Evolutionary conservation across 345 rosid species (phyloP), one percentile per base, ranked within the genome.

Genomic region (Bruguiera gymnorhiza): DNA sequence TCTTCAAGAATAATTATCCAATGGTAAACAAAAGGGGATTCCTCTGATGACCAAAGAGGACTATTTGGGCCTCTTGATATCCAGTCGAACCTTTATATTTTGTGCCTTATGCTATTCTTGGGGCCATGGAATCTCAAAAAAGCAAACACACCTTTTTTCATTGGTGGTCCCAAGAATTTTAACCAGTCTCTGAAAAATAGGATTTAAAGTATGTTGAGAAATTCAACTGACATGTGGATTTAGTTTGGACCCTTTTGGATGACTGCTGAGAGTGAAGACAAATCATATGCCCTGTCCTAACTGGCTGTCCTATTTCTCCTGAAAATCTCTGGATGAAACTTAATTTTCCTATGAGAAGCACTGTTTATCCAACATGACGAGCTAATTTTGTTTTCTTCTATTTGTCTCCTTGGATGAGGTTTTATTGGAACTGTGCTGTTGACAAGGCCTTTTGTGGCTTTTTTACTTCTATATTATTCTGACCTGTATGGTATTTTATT

Each of bases 111-210:
- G 21, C 62, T 61, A 13, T 51, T 65, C 51, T 61, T 53, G 59
- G 9, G 19, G 8, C 61, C 51, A 56, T 52, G 69, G 52, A 1
- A 59, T 66, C 67, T 65, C 31, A 43, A 31, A 50, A 66, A 68
- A 9, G 63, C 69, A 43, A 55, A 61, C 43, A 50, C 36, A 30
- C 23, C 0, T 57, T 65, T 61, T 69, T 31, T 62, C 60, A 43
- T 63, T 13, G 16, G 37, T 57, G 70, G 70, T 53, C 58, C 55
- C 39, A 51, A 63, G 70, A 63, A 34, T 67, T 46, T 67, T 13
- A 10, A 30, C 6, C 23, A 13, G 1, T 43, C 15, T 43, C 50
- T 13, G 19, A 43, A 43, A 43, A 73, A 70, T 67, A 70, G 60
- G 23, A 62, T 56, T 46, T 65, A 71, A 58, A 31, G 65, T 67